Evolutionary conservation across 345 rosid species (phyloP), one percentile per base, ranked within the genome.

Genomic region (Cochlearia excelsa): DNA sequence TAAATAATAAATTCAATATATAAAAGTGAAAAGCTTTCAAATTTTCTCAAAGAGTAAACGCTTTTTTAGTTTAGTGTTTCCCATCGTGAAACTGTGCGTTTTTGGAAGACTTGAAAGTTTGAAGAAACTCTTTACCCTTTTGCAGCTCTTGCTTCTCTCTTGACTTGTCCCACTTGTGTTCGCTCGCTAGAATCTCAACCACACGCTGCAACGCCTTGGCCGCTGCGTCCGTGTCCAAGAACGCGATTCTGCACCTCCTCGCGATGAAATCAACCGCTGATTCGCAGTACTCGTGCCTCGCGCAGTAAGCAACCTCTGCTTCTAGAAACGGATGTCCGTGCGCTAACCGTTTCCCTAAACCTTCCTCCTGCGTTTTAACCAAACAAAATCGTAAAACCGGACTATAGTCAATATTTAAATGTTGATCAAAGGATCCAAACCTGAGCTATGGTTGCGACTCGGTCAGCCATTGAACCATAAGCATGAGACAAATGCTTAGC

Each of bases 201-300:
- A 89, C 62, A 4, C 84, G 87, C 26, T 94, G 94, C 80, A 92
- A 71, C n/a, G 99, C 88, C 54, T 80, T 71, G 10, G 81, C 72
- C 2, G 99, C 95, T 9, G 97, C 99, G 72, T 92, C 94, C 0
- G 99, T 92, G 75, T 92, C 99, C 5, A 92, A 84, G 74, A 92
- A 92, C 28, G 95, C 99, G 46, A 92, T 87, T 61, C 99, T 77
- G 44, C 86, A 88, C 73, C 99, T 85, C 80, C 99, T 81, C 3
- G 99, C 99, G 55, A 93, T 79, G 76, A 93, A 93, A 73, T 93
- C 97, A 26, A 85, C 74, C 0, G 87, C 95, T 26, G 99, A 86
- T 67, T 86, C 99, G 46, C 97, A 93, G 76, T 83, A 93, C 75
- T 89, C 97, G 1, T 82, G 51, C 42, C 95, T 80, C 31, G 99